Conservation (phyloP, 139 green algal species). For the Micromonas commoda region DNA sequence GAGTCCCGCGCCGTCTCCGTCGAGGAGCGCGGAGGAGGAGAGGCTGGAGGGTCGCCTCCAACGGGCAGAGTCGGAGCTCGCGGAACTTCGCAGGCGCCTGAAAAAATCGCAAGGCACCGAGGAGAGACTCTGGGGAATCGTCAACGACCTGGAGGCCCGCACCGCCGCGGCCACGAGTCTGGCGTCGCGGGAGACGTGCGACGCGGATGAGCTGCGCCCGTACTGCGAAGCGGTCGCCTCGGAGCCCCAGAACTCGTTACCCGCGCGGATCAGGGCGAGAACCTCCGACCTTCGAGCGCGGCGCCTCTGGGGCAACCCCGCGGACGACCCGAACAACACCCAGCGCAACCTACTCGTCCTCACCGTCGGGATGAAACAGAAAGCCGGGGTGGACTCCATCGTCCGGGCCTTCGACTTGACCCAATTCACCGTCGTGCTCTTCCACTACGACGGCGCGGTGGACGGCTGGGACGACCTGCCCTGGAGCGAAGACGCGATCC, state of each 20-base stretch:
- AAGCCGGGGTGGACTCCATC: not conserved
- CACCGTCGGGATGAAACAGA: not conserved
- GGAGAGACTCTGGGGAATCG: too few species aligned
- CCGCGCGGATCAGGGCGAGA: not conserved
- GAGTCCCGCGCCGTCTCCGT: too few species aligned
- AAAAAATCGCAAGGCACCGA: too few species aligned
- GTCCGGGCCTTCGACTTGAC: not conserved
- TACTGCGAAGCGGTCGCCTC: not conserved
- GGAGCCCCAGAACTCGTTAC: not conserved
- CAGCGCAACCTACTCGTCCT: not conserved
- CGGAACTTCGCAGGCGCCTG: too few species aligned
- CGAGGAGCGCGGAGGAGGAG: too few species aligned
- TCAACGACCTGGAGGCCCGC: too few species aligned
- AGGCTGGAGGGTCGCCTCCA: too few species aligned
- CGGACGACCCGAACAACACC: not conserved
- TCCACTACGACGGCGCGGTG: conserved; percentile 34
- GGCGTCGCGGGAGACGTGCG: too few species aligned
- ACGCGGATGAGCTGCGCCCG: not conserved
- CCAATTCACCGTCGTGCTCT: conserved; percentile 14
- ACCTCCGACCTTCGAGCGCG: not conserved
- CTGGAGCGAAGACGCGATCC: conserved; percentile 27
- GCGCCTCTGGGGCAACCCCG: not conserved
- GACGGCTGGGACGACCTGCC: conserved; percentile 23
- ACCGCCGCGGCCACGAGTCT: too few species aligned
- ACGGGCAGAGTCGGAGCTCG: too few species aligned